Percentiles rank a stretch among this genome's conserved stretches.
phyloP scores from a whole-genome alignment of 805 yeast genomes.

The Hermanozyma aechmeae region DNA sequence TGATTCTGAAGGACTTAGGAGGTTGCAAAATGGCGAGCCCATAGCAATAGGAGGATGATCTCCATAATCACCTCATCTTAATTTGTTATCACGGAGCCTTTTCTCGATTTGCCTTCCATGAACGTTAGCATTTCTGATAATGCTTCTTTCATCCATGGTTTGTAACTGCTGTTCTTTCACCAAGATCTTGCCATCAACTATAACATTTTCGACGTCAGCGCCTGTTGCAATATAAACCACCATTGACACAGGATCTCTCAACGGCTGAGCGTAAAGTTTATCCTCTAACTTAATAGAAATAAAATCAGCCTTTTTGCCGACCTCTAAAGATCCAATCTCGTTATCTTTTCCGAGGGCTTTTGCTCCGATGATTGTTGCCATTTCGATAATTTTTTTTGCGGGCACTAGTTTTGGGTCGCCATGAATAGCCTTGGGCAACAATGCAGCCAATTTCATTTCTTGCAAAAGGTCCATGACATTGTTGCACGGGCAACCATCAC shows the following conservation, averaged over 20 bases:
- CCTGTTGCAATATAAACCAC: constrained; percentile 14
- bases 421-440: constrained; percentile 12
- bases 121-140: constrained; percentile 4
- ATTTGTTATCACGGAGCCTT: no score
- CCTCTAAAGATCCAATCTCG: constrained; percentile 9
- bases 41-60: background rate
- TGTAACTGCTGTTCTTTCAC: constrained; percentile 4
- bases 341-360: constrained; percentile 7
- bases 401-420: constrained; percentile 10
- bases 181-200: constrained; percentile 4
- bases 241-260: constrained; percentile 14
- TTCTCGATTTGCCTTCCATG: constrained; percentile 6
- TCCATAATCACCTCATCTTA: no score
- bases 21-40: background rate
- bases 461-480: constrained; percentile 12
- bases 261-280: constrained; percentile 13
- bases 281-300: constrained; percentile 9
- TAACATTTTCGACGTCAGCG: constrained; percentile 10
- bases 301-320: constrained; percentile 8
- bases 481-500: constrained; percentile 13
- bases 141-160: constrained; percentile 6
- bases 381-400: constrained; percentile 6
- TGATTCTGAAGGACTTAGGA: background rate
- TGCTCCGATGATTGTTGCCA: constrained; percentile 9
- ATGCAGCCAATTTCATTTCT: constrained; percentile 12